Percentiles rank a stretch among this genome's conserved stretches.
Evolutionary conservation across 805 yeast genomes (phyloP).

Genomic region (Komagataella pastoris): DNA sequence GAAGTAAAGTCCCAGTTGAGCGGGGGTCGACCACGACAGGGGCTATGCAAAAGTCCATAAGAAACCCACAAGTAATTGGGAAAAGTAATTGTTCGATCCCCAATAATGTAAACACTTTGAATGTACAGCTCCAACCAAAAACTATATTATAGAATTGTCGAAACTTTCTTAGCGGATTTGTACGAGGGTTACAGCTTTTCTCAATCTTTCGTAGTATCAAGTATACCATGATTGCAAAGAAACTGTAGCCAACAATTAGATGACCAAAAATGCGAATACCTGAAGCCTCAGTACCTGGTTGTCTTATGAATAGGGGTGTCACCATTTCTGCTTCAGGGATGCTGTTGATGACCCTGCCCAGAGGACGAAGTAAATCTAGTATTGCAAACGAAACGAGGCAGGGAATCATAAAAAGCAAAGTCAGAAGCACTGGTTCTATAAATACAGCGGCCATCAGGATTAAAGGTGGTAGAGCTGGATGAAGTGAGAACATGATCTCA

Average conservation of each 20-base stretch:
- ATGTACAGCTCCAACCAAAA: slow-evolving; percentile 43
- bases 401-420: not conserved
- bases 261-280: slow-evolving; percentile 1
- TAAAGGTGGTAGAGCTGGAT: not conserved
- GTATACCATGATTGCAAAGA: slow-evolving; percentile 4
- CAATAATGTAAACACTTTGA: slow-evolving; percentile 66
- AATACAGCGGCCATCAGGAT: not conserved
- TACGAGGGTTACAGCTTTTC: slow-evolving; percentile 16
- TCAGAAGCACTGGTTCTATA: not conserved
- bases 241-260: slow-evolving; percentile 9
- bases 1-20: not conserved
- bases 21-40: slow-evolving; percentile 30
- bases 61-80: slow-evolving; percentile 77
- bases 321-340: not conserved
- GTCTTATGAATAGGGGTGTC: not conserved
- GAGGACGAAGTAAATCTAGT: not conserved
- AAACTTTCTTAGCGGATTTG: slow-evolving; percentile 35
- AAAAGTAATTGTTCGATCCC: slow-evolving; percentile 71
- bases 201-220: slow-evolving; percentile 13
- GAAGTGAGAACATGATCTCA: not conserved
- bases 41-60: slow-evolving; percentile 54
- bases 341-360: not conserved
- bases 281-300: not conserved
- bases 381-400: not conserved
- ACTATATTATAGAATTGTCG: slow-evolving; percentile 38